These are phyloP conservation scores for Coemansia sp. DNA, from an alignment of 371 early-diverging fungal species.

Conservation along the genomic window DNA sequence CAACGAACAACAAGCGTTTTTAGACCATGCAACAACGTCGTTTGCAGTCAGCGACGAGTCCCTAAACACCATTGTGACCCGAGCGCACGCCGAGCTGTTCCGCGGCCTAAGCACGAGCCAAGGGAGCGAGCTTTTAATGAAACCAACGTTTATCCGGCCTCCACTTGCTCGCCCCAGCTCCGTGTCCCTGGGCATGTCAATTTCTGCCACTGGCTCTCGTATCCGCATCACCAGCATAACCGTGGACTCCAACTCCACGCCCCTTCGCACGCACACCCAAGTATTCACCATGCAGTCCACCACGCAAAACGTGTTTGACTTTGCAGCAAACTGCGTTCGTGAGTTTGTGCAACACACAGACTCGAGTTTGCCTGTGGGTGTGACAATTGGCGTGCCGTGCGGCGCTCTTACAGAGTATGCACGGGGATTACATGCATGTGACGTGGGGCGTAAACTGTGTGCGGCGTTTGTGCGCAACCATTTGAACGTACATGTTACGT, in stretches of 20 bases:
- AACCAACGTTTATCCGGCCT: constrained; percentile 14
- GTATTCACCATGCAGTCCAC: constrained; percentile 69
- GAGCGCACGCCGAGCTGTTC: constrained; percentile 7
- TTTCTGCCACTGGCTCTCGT: constrained; percentile 92
- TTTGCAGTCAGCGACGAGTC: constrained; percentile 20
- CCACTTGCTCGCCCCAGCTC: neutral
- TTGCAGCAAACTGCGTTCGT: constrained; percentile 80
- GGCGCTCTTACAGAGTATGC: constrained; percentile 56
- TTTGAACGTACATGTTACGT: constrained; percentile 72
- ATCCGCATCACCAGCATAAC: constrained; percentile 81
- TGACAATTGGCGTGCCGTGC: constrained; percentile 92
- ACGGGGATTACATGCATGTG: constrained; percentile 72
- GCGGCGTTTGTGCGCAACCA: constrained; percentile 72
- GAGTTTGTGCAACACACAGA: constrained; percentile 66
- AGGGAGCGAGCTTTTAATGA: constrained; percentile 14
- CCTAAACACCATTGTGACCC: constrained; percentile 3
- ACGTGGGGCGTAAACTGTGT: constrained; percentile 79
- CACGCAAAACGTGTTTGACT: constrained; percentile 59
- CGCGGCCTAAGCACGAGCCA: neutral
- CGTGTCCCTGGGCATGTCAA: constrained; percentile 73
- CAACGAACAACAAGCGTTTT: constrained; percentile 12
- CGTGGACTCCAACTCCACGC: constrained; percentile 63
- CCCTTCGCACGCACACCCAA: constrained; percentile 63
- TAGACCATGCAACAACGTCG: constrained; percentile 7
- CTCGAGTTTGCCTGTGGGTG: constrained; percentile 65